Base-by-base conservation (phyloP, 352 stramenopile species). In the Sclerospora graminicola region DNA sequence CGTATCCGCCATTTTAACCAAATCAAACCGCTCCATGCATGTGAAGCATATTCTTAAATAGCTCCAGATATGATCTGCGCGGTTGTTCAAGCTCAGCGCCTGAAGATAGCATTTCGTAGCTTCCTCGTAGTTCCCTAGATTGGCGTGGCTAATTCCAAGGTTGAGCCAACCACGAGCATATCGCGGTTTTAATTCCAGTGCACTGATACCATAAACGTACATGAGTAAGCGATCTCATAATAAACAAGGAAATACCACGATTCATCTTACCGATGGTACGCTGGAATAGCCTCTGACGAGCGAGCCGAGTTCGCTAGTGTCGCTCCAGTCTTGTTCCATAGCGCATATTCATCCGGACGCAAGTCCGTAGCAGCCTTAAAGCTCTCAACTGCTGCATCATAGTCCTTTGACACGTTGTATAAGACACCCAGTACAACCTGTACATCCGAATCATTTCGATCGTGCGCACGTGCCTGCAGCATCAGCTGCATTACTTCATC, bases 291-390 rank as follows among this genome's bases (percentile, higher is more conserved):
- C 48, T 97, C 79, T 5, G 94, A 79, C 34, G 85, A 97, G 42
- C 80, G 76, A 54, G 89, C 94, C 21, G 85, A 90, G 63, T 98
- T 99, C 11, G 95, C 95, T 23, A 98, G 60, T 14, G 95, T 98
- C 8, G 96, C 96, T 26, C 95, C 96, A 14, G 98, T 71, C 66
- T 98, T 98, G 62, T 98, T 99, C 78, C 89, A 98, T n/a, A 98
- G 61, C 44, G 91, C 82, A 75, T 99, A 97, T 60, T 98, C 92
- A 41, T 92, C 62, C 7, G 92, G 89, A 7, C 76, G 71, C 27
- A 66, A 65, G 19, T 83, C 55, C 0, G 92, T 69, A 4, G 94
- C 93, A 41, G 60, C 58, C 38, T 77, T 80, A 52, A 99, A 98
- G 13, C 79, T 83, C 11, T 69, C 59, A 3, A 92, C 85, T 8